Evolutionary conservation across 2,329 filamentous ascomycete genomes (phyloP).

Genomic region (Verticillium longisporum): DNA sequence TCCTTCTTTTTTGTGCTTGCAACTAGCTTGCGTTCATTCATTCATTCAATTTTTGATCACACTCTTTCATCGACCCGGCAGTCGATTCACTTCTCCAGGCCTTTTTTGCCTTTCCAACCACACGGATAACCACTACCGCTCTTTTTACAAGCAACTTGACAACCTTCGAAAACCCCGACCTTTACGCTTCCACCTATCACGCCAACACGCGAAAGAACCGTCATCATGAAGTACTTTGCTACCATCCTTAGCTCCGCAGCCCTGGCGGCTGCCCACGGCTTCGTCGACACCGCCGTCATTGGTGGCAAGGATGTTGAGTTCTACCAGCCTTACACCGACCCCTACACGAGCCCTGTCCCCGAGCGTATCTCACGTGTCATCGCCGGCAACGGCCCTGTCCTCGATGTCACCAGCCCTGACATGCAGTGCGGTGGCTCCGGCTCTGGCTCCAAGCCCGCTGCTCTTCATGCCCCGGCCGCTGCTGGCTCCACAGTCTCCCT

Average conservation of each 20-base stretch:
- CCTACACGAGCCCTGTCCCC: conserved; percentile 31
- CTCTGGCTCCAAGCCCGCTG: conserved; percentile 41
- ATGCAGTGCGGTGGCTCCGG: conserved; percentile 49
- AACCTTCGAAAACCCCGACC: not conserved
- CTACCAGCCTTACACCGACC: conserved; percentile 32
- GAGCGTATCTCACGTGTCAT: conserved; percentile 49
- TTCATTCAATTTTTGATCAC: not conserved
- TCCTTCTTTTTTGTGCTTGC: conserved; percentile 1
- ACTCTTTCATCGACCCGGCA: conserved; percentile 3
- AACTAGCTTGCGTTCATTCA: not conserved
- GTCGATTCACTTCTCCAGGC: not conserved
- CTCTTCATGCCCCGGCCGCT: conserved; percentile 44
- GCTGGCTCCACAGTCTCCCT: conserved; percentile 48
- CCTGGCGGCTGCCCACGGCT: conserved; percentile 40
- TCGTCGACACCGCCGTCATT: conserved; percentile 37
- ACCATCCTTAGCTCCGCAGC: conserved; percentile 24
- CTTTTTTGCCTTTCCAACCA: not conserved
- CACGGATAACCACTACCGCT: not conserved
- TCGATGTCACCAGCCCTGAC: conserved; percentile 44
- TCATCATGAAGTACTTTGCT: conserved; percentile 12
- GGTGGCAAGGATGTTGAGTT: conserved; percentile 24
- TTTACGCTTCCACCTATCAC: not conserved
- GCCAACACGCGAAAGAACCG: not conserved
- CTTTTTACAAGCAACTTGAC: not conserved
- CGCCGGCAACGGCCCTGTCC: conserved; percentile 51